Base-by-base conservation (phyloP, 371 early-diverging fungal species). In the Rhizopus microsporus region DNA sequence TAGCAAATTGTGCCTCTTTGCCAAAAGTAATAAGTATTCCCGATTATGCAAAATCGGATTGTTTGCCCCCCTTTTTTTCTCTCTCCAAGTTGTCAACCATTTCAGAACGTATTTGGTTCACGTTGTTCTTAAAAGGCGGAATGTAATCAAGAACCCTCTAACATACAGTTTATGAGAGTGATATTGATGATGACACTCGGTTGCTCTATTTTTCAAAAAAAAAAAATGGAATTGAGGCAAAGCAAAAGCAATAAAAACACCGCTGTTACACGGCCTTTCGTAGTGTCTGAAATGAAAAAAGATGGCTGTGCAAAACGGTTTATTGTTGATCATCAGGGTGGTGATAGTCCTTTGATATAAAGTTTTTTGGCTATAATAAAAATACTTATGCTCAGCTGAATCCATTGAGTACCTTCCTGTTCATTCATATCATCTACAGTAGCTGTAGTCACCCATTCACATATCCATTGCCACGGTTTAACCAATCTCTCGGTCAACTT, bases 401-500 rank as follows among this genome's bases (percentile, higher is more conserved):
- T 46, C 46, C 46, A 46, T 0, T 29, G 46, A 29, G 1, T 7
- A 12, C 7, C 23, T 23, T 46, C 7, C 7, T 30, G 46, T 46
- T 3, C 2, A 23, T 23, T 23, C 23, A 23, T 23, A 23, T 23
- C 23, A 23, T 54, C 29, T 9, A 60, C 10, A 34, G 49, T 48
- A 1, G 54, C 31, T 3, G 9, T 38, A 31, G 57, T 56, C 8
- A 71, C 68, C 75, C 75, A 74, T 29, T 71, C 57, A 40, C 75
- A 74, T 29, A 71, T 54, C 2, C 67, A 33, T 32, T 60, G 53
- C 75, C 75, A 74, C n/a, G 57, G 50, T 17, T 55, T 45, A 10
- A 65, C 59, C 17, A 74, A 47, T 2, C 65, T 45, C 2, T 68
- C 49, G n/a, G 75, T 64, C 63, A 74, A 40, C 49, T 68, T 64